Conservation (phyloP, 2,329 filamentous ascomycete species). For the Calonectria hongkongensis region DNA sequence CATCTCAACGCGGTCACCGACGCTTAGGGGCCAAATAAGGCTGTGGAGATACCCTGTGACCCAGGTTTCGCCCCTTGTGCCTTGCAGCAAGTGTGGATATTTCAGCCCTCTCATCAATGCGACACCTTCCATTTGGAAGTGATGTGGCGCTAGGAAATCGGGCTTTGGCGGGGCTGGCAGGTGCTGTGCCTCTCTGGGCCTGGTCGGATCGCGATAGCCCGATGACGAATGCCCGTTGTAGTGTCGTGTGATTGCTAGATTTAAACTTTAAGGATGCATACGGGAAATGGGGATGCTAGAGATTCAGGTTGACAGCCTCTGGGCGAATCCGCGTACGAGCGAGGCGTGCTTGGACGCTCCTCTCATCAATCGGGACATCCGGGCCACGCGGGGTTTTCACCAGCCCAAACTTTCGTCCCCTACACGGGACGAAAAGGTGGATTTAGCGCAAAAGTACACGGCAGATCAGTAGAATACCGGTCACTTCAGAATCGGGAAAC, state of each 20-base stretch:
- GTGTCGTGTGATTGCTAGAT: constrained; percentile 16
- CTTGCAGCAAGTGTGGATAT: neutral
- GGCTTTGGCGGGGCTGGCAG: constrained; percentile 14
- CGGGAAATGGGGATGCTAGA: constrained; percentile 12
- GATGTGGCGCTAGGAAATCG: constrained; percentile 9
- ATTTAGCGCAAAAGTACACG: neutral
- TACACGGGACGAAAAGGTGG: constrained; percentile 6
- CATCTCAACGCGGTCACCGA: constrained; percentile 13
- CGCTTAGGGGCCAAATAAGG: constrained; percentile 9
- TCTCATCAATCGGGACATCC: neutral
- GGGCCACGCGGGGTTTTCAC: neutral
- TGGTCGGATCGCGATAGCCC: constrained; percentile 8
- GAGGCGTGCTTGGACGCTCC: constrained; percentile 1
- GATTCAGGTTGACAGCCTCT: constrained; percentile 23
- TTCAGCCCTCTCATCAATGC: constrained; percentile 26
- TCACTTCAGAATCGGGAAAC: constrained; percentile 5
- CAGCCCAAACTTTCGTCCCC: neutral
- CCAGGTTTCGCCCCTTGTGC: constrained; percentile 13
- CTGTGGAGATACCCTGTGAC: constrained; percentile 10
- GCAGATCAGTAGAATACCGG: neutral
- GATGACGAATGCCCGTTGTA: constrained; percentile 12
- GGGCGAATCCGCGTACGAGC: neutral
- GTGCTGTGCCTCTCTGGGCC: neutral
- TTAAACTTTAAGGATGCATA: constrained; percentile 12
- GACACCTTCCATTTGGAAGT: neutral